These are phyloP conservation scores for Xerophyta viscosa DNA, from an alignment of 106 monocot genomes.

Conservation along the genomic window DNA sequence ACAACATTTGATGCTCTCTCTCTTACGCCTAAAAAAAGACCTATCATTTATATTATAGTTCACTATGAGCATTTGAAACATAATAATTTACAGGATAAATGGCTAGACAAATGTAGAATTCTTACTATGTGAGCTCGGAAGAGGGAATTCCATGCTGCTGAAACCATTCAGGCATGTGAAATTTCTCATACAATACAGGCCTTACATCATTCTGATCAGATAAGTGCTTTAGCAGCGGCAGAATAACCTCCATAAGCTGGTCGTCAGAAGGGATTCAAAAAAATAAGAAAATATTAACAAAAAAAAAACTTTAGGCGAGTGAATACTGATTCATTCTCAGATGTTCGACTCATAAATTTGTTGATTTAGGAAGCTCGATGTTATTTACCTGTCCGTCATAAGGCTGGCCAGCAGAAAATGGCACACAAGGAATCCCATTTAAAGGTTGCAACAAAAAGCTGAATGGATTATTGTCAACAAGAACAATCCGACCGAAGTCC, in stretches of 20 bases:
- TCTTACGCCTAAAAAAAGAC: no score
- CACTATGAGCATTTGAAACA: no score
- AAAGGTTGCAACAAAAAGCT: conserved; percentile 70
- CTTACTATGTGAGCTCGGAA: conserved; percentile 9
- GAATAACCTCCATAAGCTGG: conserved; percentile 52
- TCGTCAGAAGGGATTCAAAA: neutral
- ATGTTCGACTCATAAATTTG: neutral
- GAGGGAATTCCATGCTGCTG: conserved; percentile 16
- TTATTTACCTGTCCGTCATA: conserved; percentile 61
- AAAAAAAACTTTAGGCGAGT: neutral
- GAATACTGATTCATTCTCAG: no score
- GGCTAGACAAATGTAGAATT: no score
- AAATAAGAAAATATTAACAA: neutral
- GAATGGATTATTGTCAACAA: conserved; percentile 77
- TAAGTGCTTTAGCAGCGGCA: conserved; percentile 53
- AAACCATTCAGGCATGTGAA: conserved; percentile 47
- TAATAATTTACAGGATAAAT: no score
- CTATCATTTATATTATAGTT: no score
- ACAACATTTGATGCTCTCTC: no score
- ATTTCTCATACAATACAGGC: conserved; percentile 51
- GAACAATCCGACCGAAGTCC: conserved; percentile 32
- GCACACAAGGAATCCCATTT: conserved; percentile 75
- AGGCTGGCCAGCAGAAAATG: conserved; percentile 65
- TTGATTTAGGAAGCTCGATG: neutral
- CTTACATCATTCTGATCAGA: conserved; percentile 63